These are phyloP conservation scores for Wickerhamomyces strasburgensis DNA, from an alignment of 805 yeast species.

Conservation along the genomic window DNA sequence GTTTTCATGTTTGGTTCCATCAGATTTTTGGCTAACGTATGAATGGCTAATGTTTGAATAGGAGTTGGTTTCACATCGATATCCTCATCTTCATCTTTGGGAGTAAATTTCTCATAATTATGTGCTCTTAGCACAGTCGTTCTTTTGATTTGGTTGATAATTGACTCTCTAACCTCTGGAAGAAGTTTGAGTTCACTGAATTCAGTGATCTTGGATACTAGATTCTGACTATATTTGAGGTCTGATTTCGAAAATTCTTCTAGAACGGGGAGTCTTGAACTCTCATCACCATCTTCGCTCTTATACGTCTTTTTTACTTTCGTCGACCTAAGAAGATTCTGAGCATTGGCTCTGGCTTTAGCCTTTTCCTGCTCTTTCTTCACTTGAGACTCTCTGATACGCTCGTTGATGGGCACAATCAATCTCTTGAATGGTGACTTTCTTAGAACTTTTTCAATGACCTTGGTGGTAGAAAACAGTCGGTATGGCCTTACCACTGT, in stretches of 20 bases:
- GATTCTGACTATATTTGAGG: constrained; percentile 31
- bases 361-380: constrained; percentile 8
- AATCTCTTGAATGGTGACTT: constrained; percentile 17
- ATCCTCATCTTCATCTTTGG: constrained; percentile 7
- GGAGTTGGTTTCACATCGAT: constrained; percentile 54
- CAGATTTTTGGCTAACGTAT: constrained; percentile 27
- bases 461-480: constrained; percentile 1
- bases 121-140: constrained; percentile 36
- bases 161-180: constrained; percentile 59
- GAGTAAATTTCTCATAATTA: constrained; percentile 17
- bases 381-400: constrained; percentile 7
- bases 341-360: background rate
- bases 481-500: background rate
- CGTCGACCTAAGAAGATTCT: too few species aligned
- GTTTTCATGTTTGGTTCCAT: constrained; percentile 44
- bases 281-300: constrained; percentile 3
- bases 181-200: constrained; percentile 66
- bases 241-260: constrained; percentile 26
- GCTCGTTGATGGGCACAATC: constrained; percentile 11
- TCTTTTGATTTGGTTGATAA: constrained; percentile 47
- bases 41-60: constrained; percentile 73
- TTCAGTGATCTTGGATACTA: constrained; percentile 47
- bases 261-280: constrained; percentile 16
- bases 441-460: constrained; percentile 6
- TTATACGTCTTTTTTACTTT: constrained; percentile 1